phyloP scores from a whole-genome alignment of 2,329 filamentous ascomycete genomes.

The Acrocalymma vagum region DNA sequence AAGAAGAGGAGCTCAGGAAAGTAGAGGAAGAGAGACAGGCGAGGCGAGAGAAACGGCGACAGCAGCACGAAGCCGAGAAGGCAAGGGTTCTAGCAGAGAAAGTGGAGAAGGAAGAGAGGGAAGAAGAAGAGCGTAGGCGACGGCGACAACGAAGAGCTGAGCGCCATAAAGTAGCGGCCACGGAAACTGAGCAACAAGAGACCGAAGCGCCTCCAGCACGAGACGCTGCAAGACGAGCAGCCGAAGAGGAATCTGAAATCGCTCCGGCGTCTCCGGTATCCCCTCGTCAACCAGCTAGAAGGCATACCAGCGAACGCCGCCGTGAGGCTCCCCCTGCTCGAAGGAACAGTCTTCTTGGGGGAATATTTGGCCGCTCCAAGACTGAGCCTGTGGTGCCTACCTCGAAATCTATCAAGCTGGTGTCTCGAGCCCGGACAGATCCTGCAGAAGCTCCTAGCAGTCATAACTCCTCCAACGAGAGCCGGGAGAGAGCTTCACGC shows the following conservation, averaged over 20 bases:
- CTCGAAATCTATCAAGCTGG: conserved; percentile 32
- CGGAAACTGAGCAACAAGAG: conserved; percentile 21
- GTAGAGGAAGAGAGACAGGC: conserved; percentile 39
- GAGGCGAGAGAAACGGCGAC: conserved; percentile 34
- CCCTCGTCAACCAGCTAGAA: conserved; percentile 31
- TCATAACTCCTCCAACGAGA: conserved; percentile 41
- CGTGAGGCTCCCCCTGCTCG: conserved; percentile 33
- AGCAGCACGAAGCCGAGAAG: conserved; percentile 35
- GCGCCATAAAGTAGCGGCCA: conserved; percentile 25
- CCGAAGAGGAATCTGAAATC: conserved; percentile 30
- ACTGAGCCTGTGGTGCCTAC: conserved; percentile 33
- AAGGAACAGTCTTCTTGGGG: conserved; percentile 40
- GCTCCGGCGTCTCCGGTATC: conserved; percentile 26
- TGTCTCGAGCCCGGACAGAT: conserved; percentile 33
- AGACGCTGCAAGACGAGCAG: conserved; percentile 38
- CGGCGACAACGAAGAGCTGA: conserved; percentile 36
- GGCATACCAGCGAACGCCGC: conserved; percentile 31
- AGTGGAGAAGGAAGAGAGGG: conserved; percentile 23
- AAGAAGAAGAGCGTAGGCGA: conserved; percentile 32
- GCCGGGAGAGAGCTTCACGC: conserved; percentile 38
- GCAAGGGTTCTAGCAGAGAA: conserved; percentile 21
- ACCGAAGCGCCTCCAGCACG: conserved; percentile 20
- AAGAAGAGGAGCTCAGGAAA: conserved; percentile 28
- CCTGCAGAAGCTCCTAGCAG: conserved; percentile 32
- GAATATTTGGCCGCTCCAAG: conserved; percentile 42